phyloP scores from a whole-genome alignment of 305 asterid genomes.

The Fraxinus latifolia region DNA sequence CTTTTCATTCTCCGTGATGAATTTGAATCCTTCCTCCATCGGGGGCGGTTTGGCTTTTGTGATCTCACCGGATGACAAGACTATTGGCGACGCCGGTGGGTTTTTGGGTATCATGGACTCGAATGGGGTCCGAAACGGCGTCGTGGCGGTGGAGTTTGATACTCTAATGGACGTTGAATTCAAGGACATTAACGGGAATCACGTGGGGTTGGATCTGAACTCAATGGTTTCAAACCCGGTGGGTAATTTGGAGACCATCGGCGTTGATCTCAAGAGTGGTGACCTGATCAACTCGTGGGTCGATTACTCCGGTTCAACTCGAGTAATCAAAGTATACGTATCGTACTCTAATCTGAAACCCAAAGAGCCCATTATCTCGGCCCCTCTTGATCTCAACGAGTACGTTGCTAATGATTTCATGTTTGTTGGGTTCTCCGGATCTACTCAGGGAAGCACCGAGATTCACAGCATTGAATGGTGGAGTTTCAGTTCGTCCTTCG shows the following conservation, averaged over 20 bases:
- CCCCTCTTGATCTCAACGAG: constrained; percentile 47
- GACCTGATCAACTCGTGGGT: constrained; percentile 73
- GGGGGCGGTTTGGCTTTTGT: constrained; percentile 92
- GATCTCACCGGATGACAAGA: constrained; percentile 62
- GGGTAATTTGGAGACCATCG: constrained; percentile 45
- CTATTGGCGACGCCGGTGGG: constrained; percentile 77
- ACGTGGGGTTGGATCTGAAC: constrained; percentile 80
- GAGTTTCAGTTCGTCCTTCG: constrained; percentile 79
- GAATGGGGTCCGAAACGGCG: constrained; percentile 42
- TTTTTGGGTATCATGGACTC: constrained; percentile 60
- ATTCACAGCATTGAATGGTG: constrained; percentile 78
- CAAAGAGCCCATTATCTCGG: constrained; percentile 52
- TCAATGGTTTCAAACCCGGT: constrained; percentile 60
- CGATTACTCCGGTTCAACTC: constrained; percentile 65
- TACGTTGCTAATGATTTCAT: constrained; percentile 45
- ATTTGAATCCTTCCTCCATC: constrained; percentile 78
- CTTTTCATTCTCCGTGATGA: constrained; percentile 73
- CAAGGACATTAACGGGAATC: constrained; percentile 77
- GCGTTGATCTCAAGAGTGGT: constrained; percentile 68
- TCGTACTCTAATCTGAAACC: constrained; percentile 70
- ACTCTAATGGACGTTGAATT: constrained; percentile 83
- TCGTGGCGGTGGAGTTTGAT: constrained; percentile 83
- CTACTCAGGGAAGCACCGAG: constrained; percentile 97
- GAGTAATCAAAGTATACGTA: constrained; percentile 46
- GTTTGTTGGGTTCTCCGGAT: constrained; percentile 81